These are phyloP conservation scores for Huntiella decipiens DNA, from an alignment of 2,329 filamentous ascomycete genomes.

Conservation along the genomic window DNA sequence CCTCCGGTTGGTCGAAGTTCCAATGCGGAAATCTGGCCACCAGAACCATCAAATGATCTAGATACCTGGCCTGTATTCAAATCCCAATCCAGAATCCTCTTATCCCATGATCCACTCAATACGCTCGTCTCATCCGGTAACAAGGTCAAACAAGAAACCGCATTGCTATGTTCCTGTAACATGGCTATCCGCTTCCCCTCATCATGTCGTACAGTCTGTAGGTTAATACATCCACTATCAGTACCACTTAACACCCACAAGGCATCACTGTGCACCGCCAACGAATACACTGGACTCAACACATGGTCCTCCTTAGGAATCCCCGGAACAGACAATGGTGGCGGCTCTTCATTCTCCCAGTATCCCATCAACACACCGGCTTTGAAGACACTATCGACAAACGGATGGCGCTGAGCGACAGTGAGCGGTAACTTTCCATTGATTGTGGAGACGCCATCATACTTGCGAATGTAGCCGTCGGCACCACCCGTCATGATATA, in stretches of 20 bases:
- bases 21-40: slow-evolving; percentile 71
- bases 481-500: slow-evolving; percentile 90
- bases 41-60: slow-evolving; percentile 57
- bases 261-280: slow-evolving; percentile 76
- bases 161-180: slow-evolving; percentile 69
- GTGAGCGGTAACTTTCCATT: slow-evolving; percentile 89
- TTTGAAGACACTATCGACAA: slow-evolving; percentile 93
- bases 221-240: slow-evolving; percentile 78
- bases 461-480: slow-evolving; percentile 92
- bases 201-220: slow-evolving; percentile 84
- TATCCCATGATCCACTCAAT: slow-evolving; percentile 91
- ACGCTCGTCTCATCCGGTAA: slow-evolving; percentile 72
- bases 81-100: slow-evolving; percentile 86
- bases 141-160: slow-evolving; percentile 71
- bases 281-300: slow-evolving; percentile 81
- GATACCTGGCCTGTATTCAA: slow-evolving; percentile 65
- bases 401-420: slow-evolving; percentile 87
- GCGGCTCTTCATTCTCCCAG: slow-evolving; percentile 89
- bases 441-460: slow-evolving; percentile 84
- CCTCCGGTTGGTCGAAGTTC: slow-evolving; percentile 66
- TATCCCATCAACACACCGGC: slow-evolving; percentile 88
- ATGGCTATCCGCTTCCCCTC: slow-evolving; percentile 78
- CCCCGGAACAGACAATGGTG: slow-evolving; percentile 18
- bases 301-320: slow-evolving; percentile 37
- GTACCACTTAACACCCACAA: slow-evolving; percentile 82